Evolutionary conservation across 2,329 filamentous ascomycete genomes (phyloP), one percentile per base, ranked within the genome.

Genomic region (Beauveria brongniartii): DNA sequence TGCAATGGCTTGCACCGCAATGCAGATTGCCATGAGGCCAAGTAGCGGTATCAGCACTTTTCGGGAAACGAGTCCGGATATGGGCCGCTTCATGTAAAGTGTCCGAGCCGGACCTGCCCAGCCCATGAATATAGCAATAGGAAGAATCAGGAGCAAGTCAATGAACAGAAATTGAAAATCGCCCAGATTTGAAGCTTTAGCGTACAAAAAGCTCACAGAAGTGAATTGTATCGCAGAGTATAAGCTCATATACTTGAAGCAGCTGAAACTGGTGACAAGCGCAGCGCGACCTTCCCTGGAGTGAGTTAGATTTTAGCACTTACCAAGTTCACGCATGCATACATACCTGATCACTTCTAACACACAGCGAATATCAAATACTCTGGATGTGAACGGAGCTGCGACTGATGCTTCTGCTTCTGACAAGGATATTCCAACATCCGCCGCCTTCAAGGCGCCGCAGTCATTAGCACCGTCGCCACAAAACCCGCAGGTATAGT

Each of bases 211-310:
- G 80, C 90, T 96, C 69, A 99, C 95, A 1, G 91, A 91, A 8
- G 91, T 96, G 78, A 99, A 99, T 73, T 99, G 94, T 66, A 99
- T 99, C n/a, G 94, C 93, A 2, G 92, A 97, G 78, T 99, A 99
- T 65, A 99, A 77, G 68, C 90, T 95, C 95, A 99, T 99, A 76
- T 96, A 99, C 78, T 97, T 99, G 82, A 99, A 99, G 78, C 94
- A 99, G 77, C 91, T 95, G 78, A 99, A 99, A 74, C 92, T 96
- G 14, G 94, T 99, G n/a, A 97, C 92, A 40, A 99, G 82, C 40
- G 95, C 91, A 22, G 93, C 93, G 64, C 95, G 87, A 22, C 94
- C 94, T 78, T 99, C 94, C 66, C 92, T 87, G 41, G 47, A 43
- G 20, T 1, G 20, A 14, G 64, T 74, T 64, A 74, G 67, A 47